Conservation (phyloP, 2,329 filamentous ascomycete species). For the Coniosporium uncinatum region DNA sequence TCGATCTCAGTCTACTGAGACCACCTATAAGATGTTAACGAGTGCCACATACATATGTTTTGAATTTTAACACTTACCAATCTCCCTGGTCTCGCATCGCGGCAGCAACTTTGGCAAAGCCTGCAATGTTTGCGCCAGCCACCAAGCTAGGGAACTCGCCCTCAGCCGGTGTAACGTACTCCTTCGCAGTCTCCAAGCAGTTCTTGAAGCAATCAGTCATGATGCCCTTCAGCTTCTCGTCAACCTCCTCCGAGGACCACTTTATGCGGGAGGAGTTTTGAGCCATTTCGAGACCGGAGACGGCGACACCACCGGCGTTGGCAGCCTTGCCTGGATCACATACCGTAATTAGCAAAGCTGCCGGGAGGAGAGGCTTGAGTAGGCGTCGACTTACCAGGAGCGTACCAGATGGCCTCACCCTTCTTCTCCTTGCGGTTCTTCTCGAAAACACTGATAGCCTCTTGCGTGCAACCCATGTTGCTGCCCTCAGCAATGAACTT, state of each 20-base stretch:
- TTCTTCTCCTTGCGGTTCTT: constrained; percentile 62
- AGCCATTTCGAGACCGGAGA: constrained; percentile 97
- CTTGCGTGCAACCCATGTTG: constrained; percentile 99
- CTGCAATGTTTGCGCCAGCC: constrained; percentile 94
- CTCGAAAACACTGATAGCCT: constrained; percentile 93
- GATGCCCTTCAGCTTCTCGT: constrained; percentile 84
- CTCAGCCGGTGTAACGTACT: constrained; percentile 75
- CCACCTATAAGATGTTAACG: too few relatives aligned
- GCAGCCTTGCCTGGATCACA: constrained; percentile 78
- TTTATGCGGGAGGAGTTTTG: constrained; percentile 87
- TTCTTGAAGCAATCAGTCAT: constrained; percentile 94
- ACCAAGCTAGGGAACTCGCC: constrained; percentile 87
- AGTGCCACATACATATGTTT: too few relatives aligned
- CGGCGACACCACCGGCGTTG: constrained; percentile 96
- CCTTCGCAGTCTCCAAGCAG: constrained; percentile 82
- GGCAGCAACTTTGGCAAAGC: constrained; percentile 91
- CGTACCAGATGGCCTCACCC: constrained; percentile 84
- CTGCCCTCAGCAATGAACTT: constrained; percentile 93
- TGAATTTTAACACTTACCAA: too few relatives aligned
- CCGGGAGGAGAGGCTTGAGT: constrained; percentile 1
- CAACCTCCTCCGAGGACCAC: constrained; percentile 89
- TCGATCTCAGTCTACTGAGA: too few relatives aligned
- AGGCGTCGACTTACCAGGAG: constrained; percentile 48
- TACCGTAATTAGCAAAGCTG: constrained; percentile 2
- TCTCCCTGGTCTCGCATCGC: constrained; percentile 98